Base-by-base conservation (phyloP, 148 eudicot genomes). In the Nepenthes mirabilis region DNA sequence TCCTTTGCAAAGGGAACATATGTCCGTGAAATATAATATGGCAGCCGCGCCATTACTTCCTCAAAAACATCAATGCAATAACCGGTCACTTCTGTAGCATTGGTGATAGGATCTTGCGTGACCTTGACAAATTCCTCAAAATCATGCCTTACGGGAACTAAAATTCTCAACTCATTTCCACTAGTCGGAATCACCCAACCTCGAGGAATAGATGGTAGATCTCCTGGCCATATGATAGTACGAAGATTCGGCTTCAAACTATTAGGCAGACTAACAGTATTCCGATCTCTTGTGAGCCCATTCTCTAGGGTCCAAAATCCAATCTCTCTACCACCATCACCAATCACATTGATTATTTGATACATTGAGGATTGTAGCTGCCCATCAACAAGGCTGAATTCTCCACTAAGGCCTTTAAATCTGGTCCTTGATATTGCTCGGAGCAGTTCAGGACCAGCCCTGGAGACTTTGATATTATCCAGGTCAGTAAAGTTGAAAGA, bases 61-160 rank as follows among this genome's bases (percentile, higher is more conserved):
- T 71, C 55, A 60, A 82, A 85, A 7, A 82, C 80, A 47, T 85
- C 87, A 11, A 80, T 67, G 66, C 79, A 79, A 52, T 75, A 85
- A 48, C 87, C 87, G 55, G 50, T 77, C 35, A 64, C 61, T 66
- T 11, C 23, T 0, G 53, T 50, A 12, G 53, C 11, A 14, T 50
- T 50, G 3, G 53, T 50, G 11, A 11, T 12, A 50, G 53, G 23
- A 50, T 50, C 53, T 11, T 3, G 13, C 13, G 12, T 11, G 11
- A 50, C 53, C 53, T 11, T 50, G 23, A 50, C 53, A 50, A 50
- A 50, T 50, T 50, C 53, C 13, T 11, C 23, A 14, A 11, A 50
- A 14, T 2, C 53, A 11, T 3, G 12, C 23, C 53, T 6, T 14
- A 5, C 12, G 12, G 53, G 53, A 11, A 50, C 53, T 5, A 11